Evolutionary conservation across 306 rosid species (phyloP), one percentile per base, ranked within the genome.

Genomic region (Malus domestica): DNA sequence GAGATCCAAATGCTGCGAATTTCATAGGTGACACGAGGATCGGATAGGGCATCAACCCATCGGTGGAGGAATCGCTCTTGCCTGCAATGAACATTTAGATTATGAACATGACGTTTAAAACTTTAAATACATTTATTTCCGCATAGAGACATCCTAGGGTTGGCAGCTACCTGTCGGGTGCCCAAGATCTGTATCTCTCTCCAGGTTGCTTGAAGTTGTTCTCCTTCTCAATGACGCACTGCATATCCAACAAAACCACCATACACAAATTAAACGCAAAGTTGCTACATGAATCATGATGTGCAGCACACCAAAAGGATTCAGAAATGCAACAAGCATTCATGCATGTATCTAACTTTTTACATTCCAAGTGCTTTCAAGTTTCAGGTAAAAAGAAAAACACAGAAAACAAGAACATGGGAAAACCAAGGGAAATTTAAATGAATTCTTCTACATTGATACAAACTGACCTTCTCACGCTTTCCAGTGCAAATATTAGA

Each of bases 161-260:
- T 4, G 23, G 25, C 49, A 73, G 29, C 77, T 82, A 91, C 98
- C 97, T 91, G 88, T 94, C 98, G 20, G 95, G 83, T 45, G 88
- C 80, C 87, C 84, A 90, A 68, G 98, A 81, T 71, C 98, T 81
- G 93, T 89, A 94, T 89, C 96, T 88, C 85, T 91, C 97, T 74
- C 97, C 98, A 4, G 98, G 88, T 79, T 94, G 87, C 90, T 91
- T 94, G 80, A 94, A 94, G 93, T 91, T 80, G 86, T 94, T 91
- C 89, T 91, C 91, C 86, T 93, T 93, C 38, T 77, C 84, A 82
- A 89, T 89, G 45, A 73, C 49, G 76, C 80, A 32, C 98, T 94
- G 90, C 88, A 81, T 79, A 67, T 59, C 77, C 64, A 80, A 55
- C 6, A 10, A 72, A 27, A 9, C 4, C 40, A 68, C 27, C 1